Base-by-base conservation (phyloP, 2,329 filamentous ascomycete species). In the Paramyrothecium sp. region DNA sequence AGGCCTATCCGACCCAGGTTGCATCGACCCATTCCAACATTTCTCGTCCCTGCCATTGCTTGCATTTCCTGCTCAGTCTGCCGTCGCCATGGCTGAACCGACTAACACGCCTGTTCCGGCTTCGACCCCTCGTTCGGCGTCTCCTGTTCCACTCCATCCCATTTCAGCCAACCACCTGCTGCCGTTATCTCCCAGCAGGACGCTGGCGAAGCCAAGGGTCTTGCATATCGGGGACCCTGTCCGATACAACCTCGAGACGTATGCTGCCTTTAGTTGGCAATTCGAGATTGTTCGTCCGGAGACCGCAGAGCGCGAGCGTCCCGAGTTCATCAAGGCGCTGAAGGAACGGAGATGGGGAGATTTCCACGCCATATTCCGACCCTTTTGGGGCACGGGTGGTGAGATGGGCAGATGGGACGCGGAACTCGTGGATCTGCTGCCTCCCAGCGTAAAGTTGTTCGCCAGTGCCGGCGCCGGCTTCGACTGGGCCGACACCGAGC, bases 171-270 rank as follows among this genome's bases (percentile, higher is more conserved):
- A 64, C 44, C 54, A 63, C 52, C 57, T 65, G 7, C 63, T 66
- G 13, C 65, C 65, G 58, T 58, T 71, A 57, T 64, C 68, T 22
- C 62, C 67, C 54, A 55, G 62, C 58, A 60, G 65, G 55, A 51
- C 68, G 51, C 55, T 67, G 44, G 58, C 66, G 52, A 79, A 71
- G 59, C 78, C 73, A 49, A 82, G 87, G 61, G 87, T 95, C 58
- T 83, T 96, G 63, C 89, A 88, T 75, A 87, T 92, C 72, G 91
- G 91, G 61, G 90, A 93, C 67, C 75, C 78, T 10, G 70, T 81
- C 57, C 75, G 74, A 60, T 82, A 81, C 69, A 82, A 83, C 61
- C 75, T 72, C 0, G 69, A 73, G 2, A 80, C 78, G 0, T 81
- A 80, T 63, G 69, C 69, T 33, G 69, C 71, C 59, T 78, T 84